phyloP scores from a whole-genome alignment of 2,329 filamentous ascomycete species.

The Colletotrichum graminicola region DNA sequence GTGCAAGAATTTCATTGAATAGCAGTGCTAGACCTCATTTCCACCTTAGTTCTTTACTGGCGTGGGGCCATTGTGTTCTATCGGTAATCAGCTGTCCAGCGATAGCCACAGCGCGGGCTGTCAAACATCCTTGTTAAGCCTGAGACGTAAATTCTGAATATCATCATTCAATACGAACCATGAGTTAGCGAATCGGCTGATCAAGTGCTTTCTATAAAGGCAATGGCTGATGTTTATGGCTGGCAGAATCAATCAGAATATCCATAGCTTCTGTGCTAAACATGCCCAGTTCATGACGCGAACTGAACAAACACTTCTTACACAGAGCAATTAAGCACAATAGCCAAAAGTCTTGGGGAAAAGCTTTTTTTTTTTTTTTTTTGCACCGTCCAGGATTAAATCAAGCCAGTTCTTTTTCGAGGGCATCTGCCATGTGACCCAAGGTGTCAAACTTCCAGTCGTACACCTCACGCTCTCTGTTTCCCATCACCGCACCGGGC shows the following conservation, averaged over 20 bases:
- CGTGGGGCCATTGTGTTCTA: too few species aligned
- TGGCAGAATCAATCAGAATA: neutral
- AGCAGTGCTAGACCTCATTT: too few species aligned
- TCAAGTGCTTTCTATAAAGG: neutral
- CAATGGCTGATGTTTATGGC: neutral
- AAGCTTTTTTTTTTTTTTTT: too few species aligned
- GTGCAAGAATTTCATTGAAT: too few species aligned
- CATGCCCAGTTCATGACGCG: neutral
- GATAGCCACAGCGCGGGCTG: too few species aligned
- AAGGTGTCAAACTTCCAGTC: slow-evolving; percentile 71
- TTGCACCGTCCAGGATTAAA: neutral
- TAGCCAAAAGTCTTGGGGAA: neutral
- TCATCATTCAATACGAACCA: neutral
- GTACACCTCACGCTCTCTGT: slow-evolving; percentile 57
- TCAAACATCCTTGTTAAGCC: too few species aligned
- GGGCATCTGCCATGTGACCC: slow-evolving; percentile 70
- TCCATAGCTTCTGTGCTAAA: neutral
- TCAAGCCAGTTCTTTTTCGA: slow-evolving; percentile 53
- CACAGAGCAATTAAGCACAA: neutral
- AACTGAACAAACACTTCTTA: neutral
- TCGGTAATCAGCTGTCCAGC: too few species aligned
- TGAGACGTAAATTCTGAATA: too few species aligned
- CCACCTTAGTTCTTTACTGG: too few species aligned
- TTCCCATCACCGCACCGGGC: slow-evolving; percentile 54
- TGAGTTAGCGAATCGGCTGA: neutral